A percentile compares a stretch with the other conserved stretches of the same genome.
These are phyloP conservation scores for Desmodesmus armatus DNA, from an alignment of 139 green algal species.

Conservation along the genomic window DNA sequence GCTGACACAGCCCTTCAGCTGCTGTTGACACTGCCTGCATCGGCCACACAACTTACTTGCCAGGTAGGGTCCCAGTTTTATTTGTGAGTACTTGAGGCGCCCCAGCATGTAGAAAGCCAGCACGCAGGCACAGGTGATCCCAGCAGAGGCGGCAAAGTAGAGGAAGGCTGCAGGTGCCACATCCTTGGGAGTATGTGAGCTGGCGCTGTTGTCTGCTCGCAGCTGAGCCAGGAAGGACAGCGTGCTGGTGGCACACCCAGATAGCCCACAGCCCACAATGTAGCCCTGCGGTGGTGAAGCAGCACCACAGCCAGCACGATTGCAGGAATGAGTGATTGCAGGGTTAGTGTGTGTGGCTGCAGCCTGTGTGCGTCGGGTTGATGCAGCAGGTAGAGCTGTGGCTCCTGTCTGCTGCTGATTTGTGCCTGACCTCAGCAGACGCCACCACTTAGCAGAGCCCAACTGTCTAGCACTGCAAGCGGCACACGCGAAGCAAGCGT, in stretches of 20 bases:
- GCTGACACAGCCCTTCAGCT: no score
- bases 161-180: constrained; percentile 44
- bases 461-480: no score
- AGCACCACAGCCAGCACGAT: neutral
- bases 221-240: constrained; percentile 46
- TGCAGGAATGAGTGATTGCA: neutral
- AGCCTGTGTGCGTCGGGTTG: no score
- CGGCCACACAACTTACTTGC: constrained; percentile 33
- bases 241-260: constrained; percentile 42
- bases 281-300: constrained; percentile 32
- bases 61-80: constrained; percentile 28
- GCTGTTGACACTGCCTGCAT: no score
- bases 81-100: constrained; percentile 34
- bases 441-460: no score
- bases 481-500: no score
- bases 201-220: neutral
- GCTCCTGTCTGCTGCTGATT: no score
- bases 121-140: constrained; percentile 2
- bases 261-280: constrained; percentile 45
- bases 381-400: no score
- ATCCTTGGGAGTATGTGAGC: constrained; percentile 5
- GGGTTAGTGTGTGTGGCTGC: no score
- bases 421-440: no score
- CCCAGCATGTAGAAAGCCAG: constrained; percentile 39
- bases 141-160: constrained; percentile 51